These are phyloP conservation scores for Graphilbum ipis-grandicollis DNA, from an alignment of 2,329 filamentous ascomycete species.

Conservation along the genomic window DNA sequence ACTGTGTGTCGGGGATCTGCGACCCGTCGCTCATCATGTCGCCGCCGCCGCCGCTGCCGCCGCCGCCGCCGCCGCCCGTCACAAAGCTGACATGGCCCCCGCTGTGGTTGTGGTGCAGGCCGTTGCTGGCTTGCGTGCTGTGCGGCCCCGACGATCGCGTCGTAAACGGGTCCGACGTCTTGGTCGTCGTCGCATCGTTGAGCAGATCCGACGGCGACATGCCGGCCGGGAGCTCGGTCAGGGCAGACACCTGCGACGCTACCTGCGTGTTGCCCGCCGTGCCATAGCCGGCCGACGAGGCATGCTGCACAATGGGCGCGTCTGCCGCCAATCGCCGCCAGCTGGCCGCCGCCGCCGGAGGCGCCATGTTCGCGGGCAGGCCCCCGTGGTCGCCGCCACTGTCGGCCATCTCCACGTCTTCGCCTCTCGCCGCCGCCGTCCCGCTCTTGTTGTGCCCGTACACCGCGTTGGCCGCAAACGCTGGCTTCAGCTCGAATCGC, in stretches of 20 bases:
- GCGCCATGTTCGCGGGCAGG: slow-evolving; percentile 26
- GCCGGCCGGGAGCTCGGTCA: slow-evolving; percentile 39
- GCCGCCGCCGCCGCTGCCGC: not conserved
- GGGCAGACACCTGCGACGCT: slow-evolving; percentile 46
- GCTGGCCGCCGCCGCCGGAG: slow-evolving; percentile 25
- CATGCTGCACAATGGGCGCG: too few relatives aligned
- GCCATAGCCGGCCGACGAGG: slow-evolving; percentile 15
- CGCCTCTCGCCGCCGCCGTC: slow-evolving; percentile 26
- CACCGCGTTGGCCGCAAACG: slow-evolving; percentile 15
- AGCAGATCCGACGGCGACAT: slow-evolving; percentile 40
- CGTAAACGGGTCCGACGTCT: slow-evolving; percentile 57
- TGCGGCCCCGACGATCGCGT: slow-evolving; percentile 38
- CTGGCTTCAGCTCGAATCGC: slow-evolving; percentile 32
- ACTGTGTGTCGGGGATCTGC: slow-evolving; percentile 38
- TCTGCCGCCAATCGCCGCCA: too few relatives aligned
- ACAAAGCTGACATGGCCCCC: not conserved
- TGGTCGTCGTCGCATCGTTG: slow-evolving; percentile 90
- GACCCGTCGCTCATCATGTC: slow-evolving; percentile 24
- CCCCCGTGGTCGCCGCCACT: slow-evolving; percentile 22
- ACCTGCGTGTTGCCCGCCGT: slow-evolving; percentile 35
- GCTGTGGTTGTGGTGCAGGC: slow-evolving; percentile 25
- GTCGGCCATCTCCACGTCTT: slow-evolving; percentile 46
- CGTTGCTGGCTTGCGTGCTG: slow-evolving; percentile 59
- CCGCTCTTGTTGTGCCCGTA: slow-evolving; percentile 36
- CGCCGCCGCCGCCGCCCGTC: too few relatives aligned